Conservation (phyloP, 2,329 filamentous ascomycete genomes). For the Pseudogymnoascus sp. region DNA sequence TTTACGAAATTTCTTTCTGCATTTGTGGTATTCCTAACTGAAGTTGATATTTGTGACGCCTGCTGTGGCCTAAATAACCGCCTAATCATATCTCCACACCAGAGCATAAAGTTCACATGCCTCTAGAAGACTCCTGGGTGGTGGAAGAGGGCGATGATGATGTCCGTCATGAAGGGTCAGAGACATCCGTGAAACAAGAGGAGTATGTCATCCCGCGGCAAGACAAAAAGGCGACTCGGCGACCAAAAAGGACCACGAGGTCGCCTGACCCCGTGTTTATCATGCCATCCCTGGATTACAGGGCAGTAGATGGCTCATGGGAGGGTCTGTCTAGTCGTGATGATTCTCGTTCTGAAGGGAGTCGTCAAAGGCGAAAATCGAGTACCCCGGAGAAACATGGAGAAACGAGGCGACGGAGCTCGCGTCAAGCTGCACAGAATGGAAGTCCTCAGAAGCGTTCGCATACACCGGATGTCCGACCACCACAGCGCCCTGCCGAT, state of each 20-base stretch:
- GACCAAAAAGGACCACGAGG: conserved; percentile 11
- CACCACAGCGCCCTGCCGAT: background rate
- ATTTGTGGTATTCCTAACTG: background rate
- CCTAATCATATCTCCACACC: background rate
- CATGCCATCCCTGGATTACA: conserved; percentile 27
- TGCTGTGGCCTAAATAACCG: background rate
- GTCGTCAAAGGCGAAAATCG: conserved; percentile 10
- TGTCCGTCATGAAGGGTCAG: conserved; percentile 15
- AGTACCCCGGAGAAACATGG: conserved; percentile 14
- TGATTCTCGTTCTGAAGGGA: conserved; percentile 12
- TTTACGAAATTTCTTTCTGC: background rate
- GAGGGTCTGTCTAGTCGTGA: conserved; percentile 18
- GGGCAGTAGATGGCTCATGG: conserved; percentile 26
- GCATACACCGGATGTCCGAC: background rate
- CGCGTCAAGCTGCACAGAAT: conserved; percentile 14
- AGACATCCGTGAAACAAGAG: background rate
- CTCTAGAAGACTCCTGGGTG: conserved; percentile 28
- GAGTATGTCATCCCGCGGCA: background rate
- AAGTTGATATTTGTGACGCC: background rate
- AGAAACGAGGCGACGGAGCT: conserved; percentile 18
- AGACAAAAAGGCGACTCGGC: background rate
- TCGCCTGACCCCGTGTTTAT: conserved; percentile 28
- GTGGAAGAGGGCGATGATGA: conserved; percentile 23
- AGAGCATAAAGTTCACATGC: conserved; percentile 10
- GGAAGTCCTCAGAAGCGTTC: conserved; percentile 20